Percentiles rank a stretch among this genome's conserved stretches.
Conservation (phyloP, 2,329 filamentous ascomycete species). For the Sporothrix brasiliensis region DNA sequence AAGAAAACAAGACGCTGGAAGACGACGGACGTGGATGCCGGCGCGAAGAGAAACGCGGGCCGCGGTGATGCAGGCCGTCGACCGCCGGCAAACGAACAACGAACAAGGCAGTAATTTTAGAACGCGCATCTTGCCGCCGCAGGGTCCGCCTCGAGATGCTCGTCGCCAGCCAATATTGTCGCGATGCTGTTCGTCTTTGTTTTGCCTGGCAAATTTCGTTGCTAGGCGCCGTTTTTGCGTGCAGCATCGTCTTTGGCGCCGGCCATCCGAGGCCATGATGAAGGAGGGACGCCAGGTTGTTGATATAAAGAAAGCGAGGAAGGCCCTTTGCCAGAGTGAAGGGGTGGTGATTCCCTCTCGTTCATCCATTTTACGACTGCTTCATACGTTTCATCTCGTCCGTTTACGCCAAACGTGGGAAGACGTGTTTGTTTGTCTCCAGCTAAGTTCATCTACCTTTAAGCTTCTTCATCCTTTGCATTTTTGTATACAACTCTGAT, state of each 20-base stretch:
- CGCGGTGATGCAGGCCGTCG: background rate
- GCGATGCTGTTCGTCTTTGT: conserved; percentile 5
- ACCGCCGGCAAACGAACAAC: background rate
- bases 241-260: background rate
- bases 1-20: no score
- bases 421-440: background rate
- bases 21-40: conserved; percentile 1
- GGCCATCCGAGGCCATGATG: background rate
- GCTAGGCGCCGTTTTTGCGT: background rate
- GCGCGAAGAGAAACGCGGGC: conserved; percentile 26
- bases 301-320: conserved; percentile 7
- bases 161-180: conserved; percentile 8
- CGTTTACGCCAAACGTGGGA: background rate
- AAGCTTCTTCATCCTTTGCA: background rate
- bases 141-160: background rate
- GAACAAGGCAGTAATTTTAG: conserved; percentile 13
- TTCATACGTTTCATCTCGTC: no score
- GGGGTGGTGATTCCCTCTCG: no score
- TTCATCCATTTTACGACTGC: no score
- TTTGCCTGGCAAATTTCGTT: background rate
- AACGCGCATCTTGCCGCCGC: no score
- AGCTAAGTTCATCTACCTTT: background rate
- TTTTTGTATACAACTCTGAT: background rate
- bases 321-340: no score
- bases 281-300: no score